Evolutionary conservation across 805 yeast genomes (phyloP).

Genomic region (Candida incommunis): DNA sequence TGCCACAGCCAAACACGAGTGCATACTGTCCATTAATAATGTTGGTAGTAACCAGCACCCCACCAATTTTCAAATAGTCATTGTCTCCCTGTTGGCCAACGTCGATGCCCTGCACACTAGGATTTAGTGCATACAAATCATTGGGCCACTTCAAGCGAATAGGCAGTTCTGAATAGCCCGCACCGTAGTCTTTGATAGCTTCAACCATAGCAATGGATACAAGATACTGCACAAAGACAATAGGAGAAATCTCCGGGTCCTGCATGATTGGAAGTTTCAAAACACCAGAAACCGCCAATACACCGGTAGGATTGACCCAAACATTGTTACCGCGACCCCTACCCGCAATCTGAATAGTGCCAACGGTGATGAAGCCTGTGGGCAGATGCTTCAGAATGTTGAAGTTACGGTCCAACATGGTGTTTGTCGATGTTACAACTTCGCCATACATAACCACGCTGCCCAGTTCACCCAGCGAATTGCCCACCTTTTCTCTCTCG

Average conservation of each 20-base stretch:
- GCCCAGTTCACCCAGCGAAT: conserved; percentile 32
- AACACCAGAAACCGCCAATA: conserved; percentile 66
- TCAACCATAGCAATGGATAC: conserved; percentile 73
- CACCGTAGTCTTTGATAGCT: conserved; percentile 50
- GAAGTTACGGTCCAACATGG: conserved; percentile 62
- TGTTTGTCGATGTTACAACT: conserved; percentile 77
- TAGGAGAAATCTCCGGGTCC: conserved; percentile 29
- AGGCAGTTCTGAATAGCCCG: conserved; percentile 63
- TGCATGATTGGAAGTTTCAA: conserved; percentile 38
- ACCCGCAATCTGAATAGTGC: conserved; percentile 79
- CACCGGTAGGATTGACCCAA: conserved; percentile 94
- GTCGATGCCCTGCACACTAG: conserved; percentile 21
- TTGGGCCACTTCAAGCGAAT: conserved; percentile 92
- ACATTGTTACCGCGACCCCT: conserved; percentile 89
- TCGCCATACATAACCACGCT: conserved; percentile 62
- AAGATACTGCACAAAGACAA: conserved; percentile 79
- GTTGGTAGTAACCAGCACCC: conserved; percentile 72
- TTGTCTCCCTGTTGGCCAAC: conserved; percentile 12
- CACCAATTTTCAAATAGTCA: conserved; percentile 59
- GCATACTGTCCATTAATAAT: conserved; percentile 44
- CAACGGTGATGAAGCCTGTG: conserved; percentile 51
- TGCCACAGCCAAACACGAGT: conserved; percentile 74
- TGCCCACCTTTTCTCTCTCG: conserved; percentile 14
- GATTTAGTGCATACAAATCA: conserved; percentile 66
- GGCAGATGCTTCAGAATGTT: conserved; percentile 46